Conservation (phyloP, 805 yeast species). For the Kodamaea lidongshanica region DNA sequence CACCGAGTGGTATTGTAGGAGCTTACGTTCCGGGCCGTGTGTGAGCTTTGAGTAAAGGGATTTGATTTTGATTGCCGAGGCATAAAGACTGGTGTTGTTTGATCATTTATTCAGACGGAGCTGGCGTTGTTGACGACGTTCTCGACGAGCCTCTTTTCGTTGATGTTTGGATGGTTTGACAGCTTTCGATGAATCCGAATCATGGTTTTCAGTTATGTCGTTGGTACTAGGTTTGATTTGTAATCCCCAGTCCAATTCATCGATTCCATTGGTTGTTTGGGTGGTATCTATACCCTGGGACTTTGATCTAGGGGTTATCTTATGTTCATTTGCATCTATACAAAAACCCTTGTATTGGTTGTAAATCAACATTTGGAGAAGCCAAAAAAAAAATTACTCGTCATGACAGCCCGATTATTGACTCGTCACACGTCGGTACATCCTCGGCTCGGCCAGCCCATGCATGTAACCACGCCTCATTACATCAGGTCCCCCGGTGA, state of each 20-base stretch:
- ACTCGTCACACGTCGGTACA: too few relatives aligned
- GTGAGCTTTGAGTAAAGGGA: too few relatives aligned
- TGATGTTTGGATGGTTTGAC: too few relatives aligned
- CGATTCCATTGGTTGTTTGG: conserved; percentile 12
- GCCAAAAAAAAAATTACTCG: conserved; percentile 1
- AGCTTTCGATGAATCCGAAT: too few relatives aligned
- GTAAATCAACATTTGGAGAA: conserved; percentile 8
- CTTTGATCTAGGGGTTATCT: too few relatives aligned
- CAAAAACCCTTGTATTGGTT: conserved; percentile 17
- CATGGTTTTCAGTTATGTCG: too few relatives aligned
- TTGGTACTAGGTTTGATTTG: too few relatives aligned
- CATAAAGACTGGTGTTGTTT: too few relatives aligned
- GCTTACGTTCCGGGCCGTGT: conserved; percentile 17
- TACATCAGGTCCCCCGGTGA: conserved; percentile 68
- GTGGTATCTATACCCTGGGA: background rate
- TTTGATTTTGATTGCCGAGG: too few relatives aligned
- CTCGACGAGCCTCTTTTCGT: too few relatives aligned
- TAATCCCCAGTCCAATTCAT: conserved; percentile 9
- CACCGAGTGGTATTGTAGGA: conserved; percentile 50
- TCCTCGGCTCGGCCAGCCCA: conserved; percentile 93
- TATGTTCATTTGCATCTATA: conserved; percentile 1
- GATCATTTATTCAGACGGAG: too few relatives aligned
- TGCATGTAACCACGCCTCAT: conserved; percentile 76
- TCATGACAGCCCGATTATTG: conserved; percentile 4
- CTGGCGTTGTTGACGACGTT: too few relatives aligned